Conservation (phyloP, 2,329 filamentous ascomycete genomes). For the Cordyceps cicadae region DNA sequence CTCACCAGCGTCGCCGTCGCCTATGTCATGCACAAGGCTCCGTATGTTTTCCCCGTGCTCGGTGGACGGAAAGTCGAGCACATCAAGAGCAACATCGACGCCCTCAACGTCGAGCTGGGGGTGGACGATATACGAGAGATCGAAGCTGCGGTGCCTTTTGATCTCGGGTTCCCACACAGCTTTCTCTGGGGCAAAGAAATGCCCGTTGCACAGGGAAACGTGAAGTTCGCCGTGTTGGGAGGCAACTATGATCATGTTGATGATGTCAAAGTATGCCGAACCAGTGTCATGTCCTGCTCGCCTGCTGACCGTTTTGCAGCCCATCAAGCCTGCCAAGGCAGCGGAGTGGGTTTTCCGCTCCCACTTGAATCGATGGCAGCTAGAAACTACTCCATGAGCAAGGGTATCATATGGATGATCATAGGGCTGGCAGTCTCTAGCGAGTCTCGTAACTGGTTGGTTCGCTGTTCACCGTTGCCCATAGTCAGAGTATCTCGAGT, state of each 20-base stretch:
- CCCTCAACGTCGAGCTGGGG: constrained; percentile 51
- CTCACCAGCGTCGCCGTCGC: constrained; percentile 53
- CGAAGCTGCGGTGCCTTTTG: constrained; percentile 52
- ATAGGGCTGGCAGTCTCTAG: no score
- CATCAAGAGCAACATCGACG: constrained; percentile 61
- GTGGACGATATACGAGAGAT: constrained; percentile 58
- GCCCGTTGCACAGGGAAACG: constrained; percentile 30
- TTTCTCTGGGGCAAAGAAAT: constrained; percentile 42
- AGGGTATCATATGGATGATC: not conserved
- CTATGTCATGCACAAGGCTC: constrained; percentile 64
- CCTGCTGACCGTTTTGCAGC: constrained; percentile 19
- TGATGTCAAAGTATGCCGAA: constrained; percentile 25
- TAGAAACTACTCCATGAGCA: constrained; percentile 15
- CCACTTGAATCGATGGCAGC: constrained; percentile 24
- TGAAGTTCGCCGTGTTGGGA: constrained; percentile 37
- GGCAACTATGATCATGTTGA: constrained; percentile 45
- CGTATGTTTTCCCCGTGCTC: constrained; percentile 66
- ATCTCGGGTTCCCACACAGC: constrained; percentile 58
- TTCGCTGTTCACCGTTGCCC: not conserved
- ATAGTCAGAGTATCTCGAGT: not conserved
- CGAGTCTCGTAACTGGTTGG: not conserved
- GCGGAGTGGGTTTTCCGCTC: constrained; percentile 34
- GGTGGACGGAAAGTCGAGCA: constrained; percentile 63
- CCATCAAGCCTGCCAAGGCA: constrained; percentile 32
- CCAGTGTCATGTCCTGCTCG: not conserved